Conservation (phyloP, 1,284 basidiomycete species). For the Moniliella sp. region DNA sequence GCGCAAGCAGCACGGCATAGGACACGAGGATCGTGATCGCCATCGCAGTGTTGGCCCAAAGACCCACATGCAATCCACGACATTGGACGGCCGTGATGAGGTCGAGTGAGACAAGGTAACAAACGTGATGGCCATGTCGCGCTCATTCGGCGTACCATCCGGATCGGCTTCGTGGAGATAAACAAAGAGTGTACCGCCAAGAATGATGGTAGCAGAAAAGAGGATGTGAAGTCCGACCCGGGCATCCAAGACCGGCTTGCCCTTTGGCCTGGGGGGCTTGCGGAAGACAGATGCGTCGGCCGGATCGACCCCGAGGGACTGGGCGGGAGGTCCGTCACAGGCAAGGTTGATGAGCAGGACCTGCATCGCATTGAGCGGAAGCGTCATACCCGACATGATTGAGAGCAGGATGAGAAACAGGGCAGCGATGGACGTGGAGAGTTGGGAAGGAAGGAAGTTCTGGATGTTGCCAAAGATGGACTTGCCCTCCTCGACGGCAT, state of each 20-base stretch:
- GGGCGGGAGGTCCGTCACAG: slow-evolving; percentile 94
- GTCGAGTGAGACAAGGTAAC: slow-evolving; percentile 86
- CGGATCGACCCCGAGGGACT: slow-evolving; percentile 86
- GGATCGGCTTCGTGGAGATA: slow-evolving; percentile 54
- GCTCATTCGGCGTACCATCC: slow-evolving; percentile 55
- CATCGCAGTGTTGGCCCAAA: slow-evolving; percentile 55
- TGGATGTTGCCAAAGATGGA: slow-evolving; percentile 90
- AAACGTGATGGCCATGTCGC: slow-evolving; percentile 85
- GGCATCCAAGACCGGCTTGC: slow-evolving; percentile 60
- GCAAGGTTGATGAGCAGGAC: slow-evolving; percentile 96
- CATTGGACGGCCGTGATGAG: slow-evolving; percentile 83
- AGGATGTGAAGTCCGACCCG: slow-evolving; percentile 55
- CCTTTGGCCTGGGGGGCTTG: slow-evolving; percentile 64
- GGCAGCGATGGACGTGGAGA: slow-evolving; percentile 64
- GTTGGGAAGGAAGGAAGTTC: slow-evolving; percentile 95
- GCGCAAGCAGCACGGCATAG: slow-evolving; percentile 55
- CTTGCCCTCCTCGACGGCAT: slow-evolving; percentile 94
- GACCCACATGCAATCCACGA: slow-evolving; percentile 41
- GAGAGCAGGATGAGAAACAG: slow-evolving; percentile 45
- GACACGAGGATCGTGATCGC: slow-evolving; percentile 64
- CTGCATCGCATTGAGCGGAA: slow-evolving; percentile 93
- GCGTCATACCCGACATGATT: slow-evolving; percentile 50
- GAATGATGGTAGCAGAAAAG: slow-evolving; percentile 76
- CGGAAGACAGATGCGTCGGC: slow-evolving; percentile 63
- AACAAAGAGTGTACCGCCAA: slow-evolving; percentile 65